Evolutionary conservation across 2,329 filamentous ascomycete genomes (phyloP).

Genomic region (Helotiales sp.): DNA sequence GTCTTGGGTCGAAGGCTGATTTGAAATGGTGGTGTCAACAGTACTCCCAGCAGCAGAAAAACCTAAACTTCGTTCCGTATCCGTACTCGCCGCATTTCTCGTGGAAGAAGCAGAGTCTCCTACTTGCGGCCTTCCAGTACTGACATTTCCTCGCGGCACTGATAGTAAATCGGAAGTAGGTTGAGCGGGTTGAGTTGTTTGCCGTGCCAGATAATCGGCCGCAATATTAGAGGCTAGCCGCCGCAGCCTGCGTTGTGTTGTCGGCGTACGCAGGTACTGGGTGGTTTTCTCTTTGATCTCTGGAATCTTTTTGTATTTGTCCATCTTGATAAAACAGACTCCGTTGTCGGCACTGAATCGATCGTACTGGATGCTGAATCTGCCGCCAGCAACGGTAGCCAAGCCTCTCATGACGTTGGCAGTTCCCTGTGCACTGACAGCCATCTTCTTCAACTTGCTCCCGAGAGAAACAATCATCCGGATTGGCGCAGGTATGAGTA

Average conservation of each 20-base stretch:
- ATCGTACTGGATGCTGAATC: not conserved
- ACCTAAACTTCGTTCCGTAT: not conserved
- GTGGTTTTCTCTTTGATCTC: not conserved
- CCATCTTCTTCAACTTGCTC: not conserved
- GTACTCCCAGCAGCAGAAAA: not conserved
- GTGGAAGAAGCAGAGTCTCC: not conserved
- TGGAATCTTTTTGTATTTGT: not conserved
- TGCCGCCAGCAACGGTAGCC: not conserved
- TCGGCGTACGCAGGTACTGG: not conserved
- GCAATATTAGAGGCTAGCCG: not conserved
- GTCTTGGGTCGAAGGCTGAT: not conserved
- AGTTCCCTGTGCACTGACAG: not conserved
- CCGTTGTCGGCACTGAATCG: not conserved
- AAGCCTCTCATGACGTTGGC: not conserved
- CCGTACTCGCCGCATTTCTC: not conserved
- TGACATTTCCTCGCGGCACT: not conserved
- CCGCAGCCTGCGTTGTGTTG: not conserved
- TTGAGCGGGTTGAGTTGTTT: not conserved
- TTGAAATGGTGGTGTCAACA: not conserved
- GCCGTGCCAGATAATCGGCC: not conserved
- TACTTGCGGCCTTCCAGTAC: not conserved
- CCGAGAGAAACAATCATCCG: not conserved
- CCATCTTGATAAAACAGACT: not conserved
- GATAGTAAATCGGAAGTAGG: not conserved
- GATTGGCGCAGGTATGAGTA: not conserved